phyloP scores from a whole-genome alignment of 805 yeast species.

The Naumovozyma dairenensis region DNA sequence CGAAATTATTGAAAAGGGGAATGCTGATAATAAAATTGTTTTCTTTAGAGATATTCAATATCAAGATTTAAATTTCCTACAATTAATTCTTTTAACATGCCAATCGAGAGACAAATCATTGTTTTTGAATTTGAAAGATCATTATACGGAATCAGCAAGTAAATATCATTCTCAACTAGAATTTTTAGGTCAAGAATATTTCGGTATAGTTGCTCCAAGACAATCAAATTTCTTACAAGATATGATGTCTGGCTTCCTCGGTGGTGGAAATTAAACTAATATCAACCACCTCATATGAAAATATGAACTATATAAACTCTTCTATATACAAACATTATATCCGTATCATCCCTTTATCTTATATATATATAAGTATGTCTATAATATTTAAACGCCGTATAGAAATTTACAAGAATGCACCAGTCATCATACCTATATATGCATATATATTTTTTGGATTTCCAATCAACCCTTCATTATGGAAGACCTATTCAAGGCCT shows the following conservation, averaged over 20 bases:
- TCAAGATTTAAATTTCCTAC: slow-evolving; percentile 57
- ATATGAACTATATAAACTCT: not conserved
- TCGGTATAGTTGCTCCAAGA: slow-evolving; percentile 44
- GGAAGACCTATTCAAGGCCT: slow-evolving; percentile 50
- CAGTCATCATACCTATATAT: slow-evolving; percentile 6
- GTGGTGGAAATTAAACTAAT: slow-evolving; percentile 25
- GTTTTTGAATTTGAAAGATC: slow-evolving; percentile 42
- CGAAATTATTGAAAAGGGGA: slow-evolving; percentile 24
- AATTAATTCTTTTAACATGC: slow-evolving; percentile 52
- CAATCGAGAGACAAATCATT: slow-evolving; percentile 43
- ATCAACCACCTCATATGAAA: not conserved
- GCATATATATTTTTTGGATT: not conserved
- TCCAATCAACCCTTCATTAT: slow-evolving; percentile 23
- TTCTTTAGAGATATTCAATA: slow-evolving; percentile 30
- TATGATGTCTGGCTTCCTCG: slow-evolving; percentile 65
- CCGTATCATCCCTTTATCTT: not conserved
- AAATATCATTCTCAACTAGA: slow-evolving; percentile 36
- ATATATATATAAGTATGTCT: not conserved
- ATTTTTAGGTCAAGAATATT: slow-evolving; percentile 52
- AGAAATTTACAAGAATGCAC: not conserved
- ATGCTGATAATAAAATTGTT: slow-evolving; percentile 27
- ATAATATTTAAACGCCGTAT: no score
- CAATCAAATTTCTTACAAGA: slow-evolving; percentile 53
- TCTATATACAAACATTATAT: not conserved
- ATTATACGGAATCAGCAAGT: slow-evolving; percentile 33